Evolutionary conservation across 1,284 basidiomycete genomes (phyloP), one percentile per base, ranked within the genome.

Genomic region (Malassezia equina): DNA sequence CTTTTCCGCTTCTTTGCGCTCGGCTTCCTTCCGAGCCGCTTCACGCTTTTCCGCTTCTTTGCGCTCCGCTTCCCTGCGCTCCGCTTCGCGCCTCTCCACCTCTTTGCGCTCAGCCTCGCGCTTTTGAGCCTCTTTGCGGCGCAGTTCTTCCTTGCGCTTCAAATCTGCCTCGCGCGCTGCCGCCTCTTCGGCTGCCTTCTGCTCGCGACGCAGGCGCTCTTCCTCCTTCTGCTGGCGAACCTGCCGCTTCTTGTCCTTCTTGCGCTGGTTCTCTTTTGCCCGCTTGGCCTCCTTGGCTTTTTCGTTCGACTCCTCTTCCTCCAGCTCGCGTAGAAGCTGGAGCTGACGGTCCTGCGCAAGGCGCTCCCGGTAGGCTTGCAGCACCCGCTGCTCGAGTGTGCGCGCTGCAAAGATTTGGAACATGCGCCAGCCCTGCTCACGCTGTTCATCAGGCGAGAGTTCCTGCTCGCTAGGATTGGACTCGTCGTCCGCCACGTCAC

Each of bases 331-430:
- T 47, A 93, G 79, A 9, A 93, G 80, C 67, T 91, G 87, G 57
- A 84, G 78, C 75, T 90, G 88, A 65, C 87, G 82, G 75, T 90
- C 87, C 73, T 88, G 86, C 19, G 90, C 88, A n/a, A 91, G 85
- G 66, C 84, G 84, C 77, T 91, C 90, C 51, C 88, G 84, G 74
- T 90, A 93, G 5, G 89, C 87, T 64, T 89, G 85, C 51, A 95
- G 82, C 34, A 96, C 93, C 24, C 93, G 84, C 77, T 95, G 90
- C 78, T 98, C 93, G 75, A 98, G 96, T 90, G 96, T 94, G 53
- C 94, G 84, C 34, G 93, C 93, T n/a, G 93, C 93, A 75, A 96
- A 98, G 77, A 98, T 95, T 64, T 90, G 90, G 79, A 98, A 98
- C 93, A 98, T 98, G 51, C 89, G 84, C 76, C 91, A 89, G 66